phyloP scores from a whole-genome alignment of 2,329 filamentous ascomycete genomes.

The Myriosclerotinia curreyana region DNA sequence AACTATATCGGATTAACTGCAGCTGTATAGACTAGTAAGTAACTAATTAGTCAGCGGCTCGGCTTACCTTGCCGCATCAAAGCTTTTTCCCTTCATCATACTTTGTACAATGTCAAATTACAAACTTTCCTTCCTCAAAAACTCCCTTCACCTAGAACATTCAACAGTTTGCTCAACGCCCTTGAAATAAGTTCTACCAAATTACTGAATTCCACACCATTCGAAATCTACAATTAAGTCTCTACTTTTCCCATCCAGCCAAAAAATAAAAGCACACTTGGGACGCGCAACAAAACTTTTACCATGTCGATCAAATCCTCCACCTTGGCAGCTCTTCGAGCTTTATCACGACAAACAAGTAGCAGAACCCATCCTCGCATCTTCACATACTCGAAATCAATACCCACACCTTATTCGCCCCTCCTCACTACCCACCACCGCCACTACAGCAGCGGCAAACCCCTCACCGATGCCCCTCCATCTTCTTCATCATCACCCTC shows the following conservation, averaged over 20 bases:
- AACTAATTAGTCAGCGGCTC: no score
- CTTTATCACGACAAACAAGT: conserved; percentile 5
- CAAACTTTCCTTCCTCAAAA: background rate
- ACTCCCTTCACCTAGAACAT: no score
- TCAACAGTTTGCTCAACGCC: background rate
- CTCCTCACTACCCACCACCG: background rate
- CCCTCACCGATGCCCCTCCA: background rate
- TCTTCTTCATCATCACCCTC: background rate
- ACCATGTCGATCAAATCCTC: conserved; percentile 13
- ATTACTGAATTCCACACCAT: no score
- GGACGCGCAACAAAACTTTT: background rate
- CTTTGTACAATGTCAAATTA: no score
- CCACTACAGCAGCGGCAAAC: background rate
- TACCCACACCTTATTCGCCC: background rate
- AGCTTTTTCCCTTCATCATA: background rate
- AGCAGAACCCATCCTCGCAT: background rate
- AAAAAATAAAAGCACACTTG: background rate
- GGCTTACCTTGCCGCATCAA: no score
- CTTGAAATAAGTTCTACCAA: no score
- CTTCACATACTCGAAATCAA: background rate
- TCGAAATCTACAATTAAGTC: background rate
- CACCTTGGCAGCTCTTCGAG: conserved; percentile 2
- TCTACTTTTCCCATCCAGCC: background rate
- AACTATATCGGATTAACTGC: no score
- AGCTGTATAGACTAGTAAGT: no score